phyloP scores from a whole-genome alignment of 1,284 basidiomycete species.

The Ceratobasidium papillatum region DNA sequence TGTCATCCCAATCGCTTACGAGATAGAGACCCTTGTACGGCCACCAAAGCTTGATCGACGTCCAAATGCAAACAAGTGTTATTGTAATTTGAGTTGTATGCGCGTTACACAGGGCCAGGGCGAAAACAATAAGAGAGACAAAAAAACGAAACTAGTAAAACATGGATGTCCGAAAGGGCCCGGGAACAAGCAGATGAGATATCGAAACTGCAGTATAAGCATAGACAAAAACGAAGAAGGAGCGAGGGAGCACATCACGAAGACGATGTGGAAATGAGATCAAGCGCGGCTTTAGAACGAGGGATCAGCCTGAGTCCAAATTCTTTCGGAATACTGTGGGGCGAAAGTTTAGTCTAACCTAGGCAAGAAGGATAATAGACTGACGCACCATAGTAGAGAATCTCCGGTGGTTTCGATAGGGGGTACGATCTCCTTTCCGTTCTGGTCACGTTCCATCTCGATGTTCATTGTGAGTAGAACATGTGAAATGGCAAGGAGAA shows the following conservation, averaged over 20 bases:
- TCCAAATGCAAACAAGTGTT: neutral
- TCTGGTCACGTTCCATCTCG: conserved; percentile 6
- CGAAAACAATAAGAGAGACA: neutral
- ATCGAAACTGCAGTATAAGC: neutral
- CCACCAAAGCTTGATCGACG: neutral
- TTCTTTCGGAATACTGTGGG: conserved; percentile 26
- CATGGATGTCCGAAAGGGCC: neutral
- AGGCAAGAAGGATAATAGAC: neutral
- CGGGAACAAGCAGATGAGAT: conserved; percentile 7
- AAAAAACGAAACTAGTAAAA: conserved; percentile 9
- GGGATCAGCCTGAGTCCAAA: conserved; percentile 29
- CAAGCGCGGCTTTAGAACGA: conserved; percentile 30
- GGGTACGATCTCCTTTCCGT: conserved; percentile 24
- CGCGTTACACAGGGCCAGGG: neutral
- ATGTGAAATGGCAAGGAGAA: conserved; percentile 30
- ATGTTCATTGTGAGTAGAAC: conserved; percentile 26
- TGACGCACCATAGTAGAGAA: conserved; percentile 25
- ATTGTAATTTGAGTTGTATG: neutral
- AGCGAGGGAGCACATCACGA: neutral
- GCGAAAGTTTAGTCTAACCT: neutral
- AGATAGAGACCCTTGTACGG: conserved; percentile 7
- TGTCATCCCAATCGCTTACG: neutral
- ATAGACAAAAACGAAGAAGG: conserved; percentile 13
- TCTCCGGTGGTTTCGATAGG: conserved; percentile 29
- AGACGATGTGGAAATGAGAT: conserved; percentile 19